Evolutionary conservation across 106 monocot species (phyloP), one percentile per base, ranked within the genome.

Genomic region (Dendrobium chrysotoxum): DNA sequence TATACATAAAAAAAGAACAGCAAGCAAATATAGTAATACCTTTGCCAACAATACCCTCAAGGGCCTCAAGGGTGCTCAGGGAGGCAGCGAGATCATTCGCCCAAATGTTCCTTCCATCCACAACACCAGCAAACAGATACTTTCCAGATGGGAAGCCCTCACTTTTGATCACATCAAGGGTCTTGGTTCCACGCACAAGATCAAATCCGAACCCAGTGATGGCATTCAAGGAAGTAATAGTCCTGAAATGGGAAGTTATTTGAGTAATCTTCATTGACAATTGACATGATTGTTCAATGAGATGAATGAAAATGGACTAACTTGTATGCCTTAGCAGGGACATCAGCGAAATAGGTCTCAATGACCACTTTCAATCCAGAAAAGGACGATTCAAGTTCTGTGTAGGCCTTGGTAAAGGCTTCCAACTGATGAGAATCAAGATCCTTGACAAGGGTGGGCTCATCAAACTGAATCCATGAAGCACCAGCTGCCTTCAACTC

Each of bases 81-180:
- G 81, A 81, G 39, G 75, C 61, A 46, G 78, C 53, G 54, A 78
- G 83, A 53, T 83, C 78, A 83, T 83, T 83, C 28, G 83, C 83
- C 83, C 83, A 83, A 31, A 83, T 83, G 78, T 83, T 83, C 42
- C 83, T 78, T 83, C 83, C 83, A 73, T 83, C 83, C 39, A 83
- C 78, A 31, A 83, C 54, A 31, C 83, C 83, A 72, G 83, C 83
- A 78, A 83, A 83, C 42, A 83, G 78, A 78, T 83, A 83, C 28
- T 83, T 83, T 16, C 83, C 83, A 72, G 83, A 50, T 54, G 83
- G 83, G 65, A 83, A 83, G 12, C 78, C 77, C 4, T 21, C 76
- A 38, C 40, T 72, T 53, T 83, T 78, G 50, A 83, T 77, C 57
- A 83, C 78, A 78, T 83, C 83, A 71, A 83, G 83, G n/a, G 78